These are phyloP conservation scores for Penicillium paxilli DNA, from an alignment of 495 filamentous ascomycete species.

Conservation along the genomic window DNA sequence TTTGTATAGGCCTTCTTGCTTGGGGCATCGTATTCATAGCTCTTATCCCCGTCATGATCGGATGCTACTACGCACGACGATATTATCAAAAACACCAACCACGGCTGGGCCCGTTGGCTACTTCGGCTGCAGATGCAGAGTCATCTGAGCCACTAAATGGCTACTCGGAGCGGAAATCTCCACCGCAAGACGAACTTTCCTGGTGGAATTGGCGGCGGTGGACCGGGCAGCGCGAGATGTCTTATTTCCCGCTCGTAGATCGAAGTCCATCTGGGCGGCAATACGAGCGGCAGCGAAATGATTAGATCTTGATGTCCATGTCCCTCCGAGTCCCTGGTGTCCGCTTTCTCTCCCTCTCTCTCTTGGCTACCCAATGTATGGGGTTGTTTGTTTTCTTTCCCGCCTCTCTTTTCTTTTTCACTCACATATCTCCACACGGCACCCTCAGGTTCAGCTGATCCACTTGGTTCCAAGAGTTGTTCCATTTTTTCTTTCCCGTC, in stretches of 20 bases:
- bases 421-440: background rate
- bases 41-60: conserved; percentile 5
- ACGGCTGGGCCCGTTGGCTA: conserved; percentile 7
- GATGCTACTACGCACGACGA: conserved; percentile 13
- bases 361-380: too few relatives aligned
- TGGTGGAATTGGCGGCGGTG: conserved; percentile 45
- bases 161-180: conserved; percentile 18
- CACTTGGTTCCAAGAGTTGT: too few relatives aligned
- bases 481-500: background rate
- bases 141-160: conserved; percentile 26
- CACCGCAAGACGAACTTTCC: conserved; percentile 8
- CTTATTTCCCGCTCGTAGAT: conserved; percentile 34
- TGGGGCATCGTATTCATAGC: conserved; percentile 13
- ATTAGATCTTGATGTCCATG: too few relatives aligned
- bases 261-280: conserved; percentile 10
- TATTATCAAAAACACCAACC: conserved; percentile 6
- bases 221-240: conserved; percentile 18
- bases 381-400: conserved; percentile 6
- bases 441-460: too few relatives aligned
- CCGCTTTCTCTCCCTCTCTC: background rate
- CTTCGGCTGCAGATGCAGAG: conserved; percentile 10
- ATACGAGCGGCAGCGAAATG: conserved; percentile 10
- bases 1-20: conserved; percentile 10
- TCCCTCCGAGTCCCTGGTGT: too few relatives aligned
- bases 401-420: background rate